Evolutionary conservation across 257 asterid species (phyloP).

Genomic region (Solanum rostratum): DNA sequence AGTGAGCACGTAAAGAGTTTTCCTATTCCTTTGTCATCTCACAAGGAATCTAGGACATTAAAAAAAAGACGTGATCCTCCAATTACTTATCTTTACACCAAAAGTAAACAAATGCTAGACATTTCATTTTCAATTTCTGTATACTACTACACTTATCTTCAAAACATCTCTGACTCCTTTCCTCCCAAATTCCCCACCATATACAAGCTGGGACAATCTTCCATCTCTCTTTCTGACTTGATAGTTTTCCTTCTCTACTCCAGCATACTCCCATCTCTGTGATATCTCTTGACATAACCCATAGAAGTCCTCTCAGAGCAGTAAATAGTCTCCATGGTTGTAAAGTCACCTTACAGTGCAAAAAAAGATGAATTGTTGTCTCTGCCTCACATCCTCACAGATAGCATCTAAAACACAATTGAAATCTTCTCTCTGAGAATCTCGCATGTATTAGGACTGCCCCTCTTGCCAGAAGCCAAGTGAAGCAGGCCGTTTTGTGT

Average conservation of each 20-base stretch:
- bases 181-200: too few relatives aligned
- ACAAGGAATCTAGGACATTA: neutral
- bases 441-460: neutral
- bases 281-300: neutral
- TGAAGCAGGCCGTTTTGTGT: neutral
- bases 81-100: neutral
- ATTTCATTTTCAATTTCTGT: neutral
- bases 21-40: neutral
- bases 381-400: neutral
- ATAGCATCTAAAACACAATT: neutral
- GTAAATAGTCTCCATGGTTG: neutral
- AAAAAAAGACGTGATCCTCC: neutral
- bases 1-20: neutral
- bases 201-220: neutral
- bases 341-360: neutral
- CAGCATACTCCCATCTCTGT: neutral
- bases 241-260: neutral
- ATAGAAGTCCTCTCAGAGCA: neutral
- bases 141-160: neutral
- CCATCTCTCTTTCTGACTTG: neutral
- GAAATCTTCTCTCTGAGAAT: neutral
- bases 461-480: neutral
- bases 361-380: neutral
- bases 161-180: neutral
- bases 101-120: neutral